A percentile compares a stretch with the other conserved stretches of the same genome.
Conservation (phyloP, 441 rosid species). For the Adansonia grandidieri region DNA sequence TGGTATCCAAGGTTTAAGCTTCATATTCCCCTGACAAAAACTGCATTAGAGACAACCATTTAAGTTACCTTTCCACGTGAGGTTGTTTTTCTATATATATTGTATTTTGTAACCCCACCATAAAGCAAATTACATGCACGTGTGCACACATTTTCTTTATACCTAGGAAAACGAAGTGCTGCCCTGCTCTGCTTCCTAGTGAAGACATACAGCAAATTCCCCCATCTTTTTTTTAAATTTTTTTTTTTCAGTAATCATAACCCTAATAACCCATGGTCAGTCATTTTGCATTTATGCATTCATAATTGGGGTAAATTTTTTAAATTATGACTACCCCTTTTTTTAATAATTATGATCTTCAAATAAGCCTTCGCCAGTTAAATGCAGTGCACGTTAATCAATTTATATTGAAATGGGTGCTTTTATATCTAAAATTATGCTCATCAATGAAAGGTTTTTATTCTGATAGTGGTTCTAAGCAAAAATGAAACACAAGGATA, state of each 20-base stretch:
- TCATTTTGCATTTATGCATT: constrained; percentile 14
- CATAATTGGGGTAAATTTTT: constrained; percentile 15
- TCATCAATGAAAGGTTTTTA: background rate
- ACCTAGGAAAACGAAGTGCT: constrained; percentile 36
- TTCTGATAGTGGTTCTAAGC: background rate
- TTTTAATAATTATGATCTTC: constrained; percentile 7
- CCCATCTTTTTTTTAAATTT: background rate
- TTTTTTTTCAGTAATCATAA: constrained; percentile 15
- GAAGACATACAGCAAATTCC: constrained; percentile 33
- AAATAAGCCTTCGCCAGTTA: constrained; percentile 15
- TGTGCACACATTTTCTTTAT: constrained; percentile 44
- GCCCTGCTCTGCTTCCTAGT: constrained; percentile 29
- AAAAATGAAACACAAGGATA: background rate
- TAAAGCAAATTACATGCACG: constrained; percentile 45
- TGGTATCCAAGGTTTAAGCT: constrained; percentile 58
- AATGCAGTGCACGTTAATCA: background rate
- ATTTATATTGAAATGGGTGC: background rate
- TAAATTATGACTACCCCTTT: constrained; percentile 7
- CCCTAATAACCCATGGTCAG: constrained; percentile 10
- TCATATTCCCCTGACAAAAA: constrained; percentile 55
- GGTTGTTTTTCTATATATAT: constrained; percentile 35
- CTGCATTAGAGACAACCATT: constrained; percentile 53
- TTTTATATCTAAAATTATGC: background rate
- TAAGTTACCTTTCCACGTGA: constrained; percentile 57
- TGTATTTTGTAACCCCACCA: constrained; percentile 24